Percentiles rank a stretch among this genome's conserved stretches.
Conservation (phyloP, 2,329 filamentous ascomycete species). For the Colletotrichum australisinense region DNA sequence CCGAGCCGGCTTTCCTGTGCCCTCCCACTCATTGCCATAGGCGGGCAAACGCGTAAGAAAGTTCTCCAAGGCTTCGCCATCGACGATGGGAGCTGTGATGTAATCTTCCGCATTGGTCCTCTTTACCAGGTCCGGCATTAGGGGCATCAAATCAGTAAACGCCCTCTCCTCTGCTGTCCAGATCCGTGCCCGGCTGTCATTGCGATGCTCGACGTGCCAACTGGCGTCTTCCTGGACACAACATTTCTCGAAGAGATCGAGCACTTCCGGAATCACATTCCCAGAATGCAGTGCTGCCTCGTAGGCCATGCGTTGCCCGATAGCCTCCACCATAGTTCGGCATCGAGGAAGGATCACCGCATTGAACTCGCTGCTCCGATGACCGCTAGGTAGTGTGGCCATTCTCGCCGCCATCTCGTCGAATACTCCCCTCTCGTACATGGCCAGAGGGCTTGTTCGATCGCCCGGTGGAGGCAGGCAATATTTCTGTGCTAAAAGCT, state of each 20-base stretch:
- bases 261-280: background rate
- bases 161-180: background rate
- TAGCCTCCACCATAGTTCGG: background rate
- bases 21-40: too few species aligned
- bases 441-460: background rate
- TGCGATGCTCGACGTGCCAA: background rate
- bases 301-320: background rate
- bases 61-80: background rate
- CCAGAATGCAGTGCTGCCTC: background rate
- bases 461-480: background rate
- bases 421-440: background rate
- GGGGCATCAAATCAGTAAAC: background rate
- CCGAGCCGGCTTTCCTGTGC: too few species aligned
- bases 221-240: background rate
- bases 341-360: background rate
- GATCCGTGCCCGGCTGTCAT: background rate
- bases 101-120: background rate
- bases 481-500: background rate
- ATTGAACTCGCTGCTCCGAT: background rate
- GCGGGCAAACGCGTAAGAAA: conserved; percentile 7
- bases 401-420: background rate
- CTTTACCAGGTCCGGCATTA: background rate
- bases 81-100: background rate
- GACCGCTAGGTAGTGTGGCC: background rate
- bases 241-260: background rate